phyloP scores from a whole-genome alignment of 306 rosid genomes.

The Rubus idaeus region DNA sequence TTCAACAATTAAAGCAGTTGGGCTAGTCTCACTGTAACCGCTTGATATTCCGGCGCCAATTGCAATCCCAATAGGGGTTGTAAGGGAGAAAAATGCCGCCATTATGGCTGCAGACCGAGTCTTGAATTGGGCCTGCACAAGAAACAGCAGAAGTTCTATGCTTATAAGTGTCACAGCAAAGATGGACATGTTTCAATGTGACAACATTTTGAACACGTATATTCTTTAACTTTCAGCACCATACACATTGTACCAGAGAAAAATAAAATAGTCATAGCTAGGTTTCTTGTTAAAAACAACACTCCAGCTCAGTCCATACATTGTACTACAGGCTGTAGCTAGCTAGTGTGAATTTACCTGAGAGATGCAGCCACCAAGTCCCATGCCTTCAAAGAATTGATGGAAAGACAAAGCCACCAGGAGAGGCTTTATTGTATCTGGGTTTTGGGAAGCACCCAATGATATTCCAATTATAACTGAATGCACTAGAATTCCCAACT shows the following conservation, averaged over 20 bases:
- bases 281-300: not conserved
- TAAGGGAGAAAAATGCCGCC: conserved; percentile 63
- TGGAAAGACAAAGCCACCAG: conserved; percentile 76
- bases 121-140: conserved; percentile 58
- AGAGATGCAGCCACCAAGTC: conserved; percentile 90
- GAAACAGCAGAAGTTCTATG: not conserved
- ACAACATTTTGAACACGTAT: not conserved
- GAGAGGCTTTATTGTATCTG: conserved; percentile 59
- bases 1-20: conserved; percentile 55
- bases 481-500: conserved; percentile 80
- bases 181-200: not conserved
- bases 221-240: not conserved
- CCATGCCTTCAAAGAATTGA: conserved; percentile 89
- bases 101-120: conserved; percentile 45
- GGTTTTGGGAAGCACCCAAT: conserved; percentile 55
- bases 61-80: conserved; percentile 70
- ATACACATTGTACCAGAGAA: not conserved
- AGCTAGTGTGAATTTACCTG: conserved; percentile 42
- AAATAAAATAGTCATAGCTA: not conserved
- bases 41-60: conserved; percentile 57
- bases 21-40: conserved; percentile 43
- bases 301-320: not conserved
- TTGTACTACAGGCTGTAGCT: not conserved
- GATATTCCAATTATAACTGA: conserved; percentile 80
- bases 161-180: not conserved